Evolutionary conservation across 108 stramenopile species (phyloP), one percentile per base, ranked within the genome.

Genomic region (Cylindrotheca fusiformis): DNA sequence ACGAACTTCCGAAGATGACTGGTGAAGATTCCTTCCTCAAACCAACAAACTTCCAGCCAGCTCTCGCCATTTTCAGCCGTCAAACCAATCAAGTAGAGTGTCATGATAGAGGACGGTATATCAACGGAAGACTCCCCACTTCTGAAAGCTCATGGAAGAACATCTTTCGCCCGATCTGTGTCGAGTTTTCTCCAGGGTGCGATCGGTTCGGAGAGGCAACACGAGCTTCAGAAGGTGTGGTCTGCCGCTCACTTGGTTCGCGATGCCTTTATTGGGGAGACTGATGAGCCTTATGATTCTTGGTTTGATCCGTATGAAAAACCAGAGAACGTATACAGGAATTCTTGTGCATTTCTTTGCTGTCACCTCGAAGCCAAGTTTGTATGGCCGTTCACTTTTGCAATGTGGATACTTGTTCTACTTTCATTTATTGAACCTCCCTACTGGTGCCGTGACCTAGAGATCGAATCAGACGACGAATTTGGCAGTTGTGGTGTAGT

Each of bases 361-460:
- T 60, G 81, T 28, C 69, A 80, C 46, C 24, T 76, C 18, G 36
- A 41, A 58, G 74, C 10, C 51, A 77, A 0, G 46, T 58, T 48
- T 41, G 53, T 21, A 62, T 46, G 54, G 30, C 79, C 48, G 36
- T 63, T 50, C 53, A 59, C 18, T 24, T 80, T 14, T 0, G 55
- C 60, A 0, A 58, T 70, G 31, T 83, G 81, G 82, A 41, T 61
- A 5, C 57, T 85, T 20, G 76, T 86, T 21, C 28, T 85, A 41
- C 55, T 91, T 24, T 68, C 74, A 12, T 83, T 87, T 52, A 32
- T 88, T 32, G 90, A 91, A 50, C 90, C 90, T 18, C 90, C 90
- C 2, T 29, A 45, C 46, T 91, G 90, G 90, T 91, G 90, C 70
- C 77, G 72, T 32, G 50, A 26, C 29, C 50, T 62, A 25, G 62